Evolutionary conservation across 116 monocot species (phyloP), one percentile per base, ranked within the genome.

Genomic region (Dioscorea cayenensis): DNA sequence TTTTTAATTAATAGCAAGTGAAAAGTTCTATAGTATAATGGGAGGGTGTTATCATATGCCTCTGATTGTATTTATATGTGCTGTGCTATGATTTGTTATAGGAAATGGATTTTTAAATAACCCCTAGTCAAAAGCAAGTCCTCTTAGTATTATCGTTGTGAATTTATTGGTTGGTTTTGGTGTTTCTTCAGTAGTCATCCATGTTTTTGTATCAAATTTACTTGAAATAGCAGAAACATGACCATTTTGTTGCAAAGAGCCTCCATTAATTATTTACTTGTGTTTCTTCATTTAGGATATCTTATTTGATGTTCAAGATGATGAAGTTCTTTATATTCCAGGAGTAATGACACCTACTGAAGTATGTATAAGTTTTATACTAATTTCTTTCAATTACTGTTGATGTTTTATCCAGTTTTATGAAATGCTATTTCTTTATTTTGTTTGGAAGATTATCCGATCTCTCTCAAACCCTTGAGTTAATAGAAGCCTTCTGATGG

Each of bases 271-370:
- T 43, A 43, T 66, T 35, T 66, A 51, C 64, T 75, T 71, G n/a
- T 43, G 43, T 43, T 43, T 43, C 43, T 10, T 85, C 50, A 27
- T 66, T 28, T 68, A 95, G 92, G 95, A 95, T 70, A 83, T 95
- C 69, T 64, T 89, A 38, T 61, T 64, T 67, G 78, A 79, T 69
- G 60, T 76, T 66, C 68, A 80, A 74, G 79, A 73, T 43, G 75
- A 71, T 66, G 87, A 81, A 62, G 75, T 87, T 78, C 90, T 95
- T 8, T 95, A 92, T 78, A 90, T 95, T 62, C 95, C 95, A 48
- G 95, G 95, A 76, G 90, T 72, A 16, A 92, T 95, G 92, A 95
- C 92, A 61, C 92, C 95, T 70, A 92, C 92, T 43, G 95, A 95
- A 84, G 95, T 91, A 86, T 71, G 78, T 80, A 62, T 9, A 4